Evolutionary conservation across 2,329 filamentous ascomycete genomes (phyloP).

Genomic region (Pseudopyricularia cyperi): DNA sequence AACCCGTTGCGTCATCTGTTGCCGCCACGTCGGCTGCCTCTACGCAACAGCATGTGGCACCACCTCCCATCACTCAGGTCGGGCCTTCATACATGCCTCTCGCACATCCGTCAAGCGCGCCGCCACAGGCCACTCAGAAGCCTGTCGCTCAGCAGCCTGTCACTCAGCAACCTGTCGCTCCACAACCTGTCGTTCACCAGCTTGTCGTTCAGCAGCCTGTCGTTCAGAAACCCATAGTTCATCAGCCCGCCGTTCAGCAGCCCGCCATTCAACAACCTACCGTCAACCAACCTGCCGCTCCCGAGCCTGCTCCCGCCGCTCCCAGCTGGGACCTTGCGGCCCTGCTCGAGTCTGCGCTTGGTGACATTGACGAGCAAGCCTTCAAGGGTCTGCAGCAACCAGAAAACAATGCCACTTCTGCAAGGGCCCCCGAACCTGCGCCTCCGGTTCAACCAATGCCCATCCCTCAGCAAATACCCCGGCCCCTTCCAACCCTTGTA

Average conservation of each 20-base stretch:
- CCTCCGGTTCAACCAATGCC: neutral
- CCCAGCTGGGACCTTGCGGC: conserved; percentile 14
- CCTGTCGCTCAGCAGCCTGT: neutral
- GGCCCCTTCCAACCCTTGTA: neutral
- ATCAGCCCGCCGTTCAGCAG: neutral
- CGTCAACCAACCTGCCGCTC: neutral
- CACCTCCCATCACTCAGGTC: neutral
- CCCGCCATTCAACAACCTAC: neutral
- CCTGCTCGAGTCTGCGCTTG: conserved; percentile 17
- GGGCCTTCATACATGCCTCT: neutral
- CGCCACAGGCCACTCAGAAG: neutral
- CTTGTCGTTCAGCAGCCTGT: neutral
- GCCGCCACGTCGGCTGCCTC: neutral
- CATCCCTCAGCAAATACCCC: neutral
- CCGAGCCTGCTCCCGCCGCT: neutral
- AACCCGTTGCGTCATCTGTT: neutral
- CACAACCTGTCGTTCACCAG: neutral
- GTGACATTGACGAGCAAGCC: conserved; percentile 10
- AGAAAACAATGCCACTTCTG: neutral
- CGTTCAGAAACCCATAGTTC: neutral
- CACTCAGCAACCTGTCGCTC: neutral
- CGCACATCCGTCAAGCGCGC: neutral
- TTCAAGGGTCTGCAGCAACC: neutral
- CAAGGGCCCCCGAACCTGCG: neutral
- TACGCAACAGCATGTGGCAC: neutral